A percentile compares a stretch with the other conserved stretches of the same genome.
Evolutionary conservation across 345 rosid genomes (phyloP).

Genomic region (Citrus maxima): DNA sequence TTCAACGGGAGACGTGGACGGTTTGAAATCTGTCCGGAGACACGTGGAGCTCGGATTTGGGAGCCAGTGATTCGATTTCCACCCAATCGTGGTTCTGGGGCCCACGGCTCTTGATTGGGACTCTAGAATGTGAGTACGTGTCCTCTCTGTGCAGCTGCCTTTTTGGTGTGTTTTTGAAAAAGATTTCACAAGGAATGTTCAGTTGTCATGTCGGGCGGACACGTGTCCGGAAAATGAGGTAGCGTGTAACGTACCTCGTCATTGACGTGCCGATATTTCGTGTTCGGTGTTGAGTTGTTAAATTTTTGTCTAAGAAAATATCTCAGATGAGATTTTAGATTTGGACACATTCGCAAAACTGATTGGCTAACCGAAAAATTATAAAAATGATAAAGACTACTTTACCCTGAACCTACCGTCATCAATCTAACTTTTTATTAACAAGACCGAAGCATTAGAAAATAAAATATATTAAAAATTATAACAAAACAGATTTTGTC

Average conservation of each 20-base stretch:
- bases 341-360: no score
- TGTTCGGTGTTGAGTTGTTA: slow-evolving; percentile 1
- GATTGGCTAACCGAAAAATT: no score
- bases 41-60: slow-evolving; percentile 40
- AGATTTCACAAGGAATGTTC: slow-evolving; percentile 15
- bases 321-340: no score
- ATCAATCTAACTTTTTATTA: no score
- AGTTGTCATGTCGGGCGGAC: not conserved
- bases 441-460: no score
- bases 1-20: slow-evolving; percentile 33
- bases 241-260: not conserved
- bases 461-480: no score
- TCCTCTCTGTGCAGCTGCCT: slow-evolving; percentile 11
- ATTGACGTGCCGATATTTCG: slow-evolving; percentile 13
- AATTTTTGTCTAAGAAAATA: not conserved
- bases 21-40: not conserved
- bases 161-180: not conserved
- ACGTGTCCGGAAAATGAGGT: slow-evolving; percentile 12
- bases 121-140: slow-evolving; percentile 31
- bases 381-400: no score
- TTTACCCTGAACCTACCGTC: no score
- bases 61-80: slow-evolving; percentile 6
- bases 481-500: no score
- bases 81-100: not conserved
- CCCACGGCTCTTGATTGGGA: slow-evolving; percentile 12